These are phyloP conservation scores for Didymella keratinophila DNA, from an alignment of 2,329 filamentous ascomycete species.

Conservation along the genomic window DNA sequence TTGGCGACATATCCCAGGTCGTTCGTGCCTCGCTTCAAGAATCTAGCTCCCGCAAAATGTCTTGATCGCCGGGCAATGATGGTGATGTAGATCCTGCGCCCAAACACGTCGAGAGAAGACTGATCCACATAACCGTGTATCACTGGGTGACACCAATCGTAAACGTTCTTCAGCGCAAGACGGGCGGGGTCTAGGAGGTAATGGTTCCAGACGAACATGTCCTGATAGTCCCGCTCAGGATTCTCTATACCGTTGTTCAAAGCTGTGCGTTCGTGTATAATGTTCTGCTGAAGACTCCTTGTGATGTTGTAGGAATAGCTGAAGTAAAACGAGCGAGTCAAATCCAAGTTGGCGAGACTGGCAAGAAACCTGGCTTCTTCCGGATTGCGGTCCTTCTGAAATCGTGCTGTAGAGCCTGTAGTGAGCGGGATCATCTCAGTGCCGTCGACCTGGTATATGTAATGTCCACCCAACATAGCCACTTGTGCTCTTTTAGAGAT, in stretches of 20 bases:
- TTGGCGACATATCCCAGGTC: slow-evolving; percentile 96
- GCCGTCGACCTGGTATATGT: slow-evolving; percentile 92
- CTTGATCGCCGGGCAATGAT: slow-evolving; percentile 92
- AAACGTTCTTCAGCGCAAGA: slow-evolving; percentile 75
- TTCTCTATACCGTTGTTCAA: slow-evolving; percentile 70
- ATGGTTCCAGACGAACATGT: slow-evolving; percentile 99
- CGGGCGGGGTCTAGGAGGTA: slow-evolving; percentile 82
- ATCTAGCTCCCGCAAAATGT: slow-evolving; percentile 92
- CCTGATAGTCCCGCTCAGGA: slow-evolving; percentile 74
- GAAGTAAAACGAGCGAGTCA: slow-evolving; percentile 94
- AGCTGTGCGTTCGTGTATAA: slow-evolving; percentile 78
- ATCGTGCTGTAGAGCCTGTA: slow-evolving; percentile 69
- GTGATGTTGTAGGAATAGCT: slow-evolving; percentile 98
- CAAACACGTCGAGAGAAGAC: slow-evolving; percentile 76
- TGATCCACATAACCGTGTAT: slow-evolving; percentile 98
- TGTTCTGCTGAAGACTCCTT: slow-evolving; percentile 88
- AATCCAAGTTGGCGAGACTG: slow-evolving; percentile 89
- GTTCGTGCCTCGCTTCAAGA: slow-evolving; percentile 92
- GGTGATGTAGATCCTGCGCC: slow-evolving; percentile 87
- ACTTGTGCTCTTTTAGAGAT: slow-evolving; percentile 97
- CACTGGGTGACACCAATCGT: slow-evolving; percentile 95
- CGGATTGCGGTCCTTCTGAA: slow-evolving; percentile 81
- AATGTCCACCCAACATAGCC: slow-evolving; percentile 94
- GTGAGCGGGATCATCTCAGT: slow-evolving; percentile 91
- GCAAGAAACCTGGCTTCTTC: slow-evolving; percentile 89